Base-by-base conservation (phyloP, 2,329 filamentous ascomycete genomes). In the Neofusicoccum sp. region DNA sequence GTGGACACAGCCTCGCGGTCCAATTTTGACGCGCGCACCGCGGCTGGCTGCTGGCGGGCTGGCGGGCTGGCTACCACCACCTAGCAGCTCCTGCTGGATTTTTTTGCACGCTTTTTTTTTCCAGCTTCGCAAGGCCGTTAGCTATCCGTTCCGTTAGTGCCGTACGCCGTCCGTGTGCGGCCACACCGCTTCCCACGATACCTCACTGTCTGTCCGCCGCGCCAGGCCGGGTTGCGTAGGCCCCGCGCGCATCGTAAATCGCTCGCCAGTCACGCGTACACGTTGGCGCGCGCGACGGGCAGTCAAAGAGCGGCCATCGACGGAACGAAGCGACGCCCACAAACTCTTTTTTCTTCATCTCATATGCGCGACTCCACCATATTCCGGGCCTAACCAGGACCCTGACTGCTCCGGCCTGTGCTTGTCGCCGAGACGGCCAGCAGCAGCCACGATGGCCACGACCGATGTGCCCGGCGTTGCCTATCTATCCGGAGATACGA, bases 391-490 rank as follows among this genome's bases (percentile, higher is more conserved):
- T 56, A 56, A 43, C 6, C 36, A 43, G 9, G 51, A 56, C 51
- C 51, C 51, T 56, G 51, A 56, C 40, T 43, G 51, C 51, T 41
- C 36, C 51, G 38, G 51, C 36, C 51, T 41, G 26, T 41, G 48
- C 31, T 53, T 8, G 6, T 30, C 28, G 33, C 14, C 30, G 28
- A 16, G 24, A 5, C 14, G 16, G n/a, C 28, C 20, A 9, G 12
- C 12, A 28, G 14, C 14, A 48, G 36, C 12, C 36, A 40, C 36
- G 12, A 40, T n/a, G 24, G n/a, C 40, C 40, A 43, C n/a, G 40
- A 43, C 24, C 31, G 9, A 16, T 16, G n/a, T 45, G 43, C 20
- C 30, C 20, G 6, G 24, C 43, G 36, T 11, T 33, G 28, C 28
- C 45, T 48, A 33, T 48, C 45, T 48, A 48, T 14, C 45, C 45